These are phyloP conservation scores for Microsporum audouinii DNA, from an alignment of 2,329 filamentous ascomycete genomes.

Conservation along the genomic window DNA sequence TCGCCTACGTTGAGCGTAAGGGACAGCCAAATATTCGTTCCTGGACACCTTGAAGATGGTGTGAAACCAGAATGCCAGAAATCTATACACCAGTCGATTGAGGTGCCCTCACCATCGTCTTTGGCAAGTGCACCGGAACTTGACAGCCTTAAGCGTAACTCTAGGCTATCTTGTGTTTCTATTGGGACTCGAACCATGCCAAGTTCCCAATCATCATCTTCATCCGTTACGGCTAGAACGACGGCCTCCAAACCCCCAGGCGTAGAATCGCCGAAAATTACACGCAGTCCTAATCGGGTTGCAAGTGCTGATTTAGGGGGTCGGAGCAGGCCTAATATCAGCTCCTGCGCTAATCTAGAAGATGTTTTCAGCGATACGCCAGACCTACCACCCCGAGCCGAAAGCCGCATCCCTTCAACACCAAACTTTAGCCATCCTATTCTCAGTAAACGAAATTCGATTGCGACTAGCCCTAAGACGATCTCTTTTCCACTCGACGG, in stretches of 20 bases:
- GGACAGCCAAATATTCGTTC: not conserved
- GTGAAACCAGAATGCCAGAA: conserved; percentile 14
- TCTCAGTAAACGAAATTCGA: conserved; percentile 29
- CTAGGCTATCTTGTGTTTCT: conserved; percentile 18
- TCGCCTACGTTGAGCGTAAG: not conserved
- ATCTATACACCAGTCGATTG: conserved; percentile 15
- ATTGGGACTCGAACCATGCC: conserved; percentile 17
- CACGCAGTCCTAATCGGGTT: not conserved
- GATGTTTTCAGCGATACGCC: conserved; percentile 14
- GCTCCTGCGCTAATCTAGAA: conserved; percentile 4
- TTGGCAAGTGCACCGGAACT: conserved; percentile 15
- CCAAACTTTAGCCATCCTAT: conserved; percentile 34
- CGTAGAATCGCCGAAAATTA: conserved; percentile 5
- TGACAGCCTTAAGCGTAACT: conserved; percentile 16
- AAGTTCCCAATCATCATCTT: conserved; percentile 18
- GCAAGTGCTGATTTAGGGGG: not conserved
- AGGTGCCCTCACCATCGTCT: conserved; percentile 17
- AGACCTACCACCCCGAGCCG: conserved; percentile 18
- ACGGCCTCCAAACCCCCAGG: not conserved
- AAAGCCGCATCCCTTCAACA: conserved; percentile 20
- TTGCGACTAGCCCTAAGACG: conserved; percentile 3
- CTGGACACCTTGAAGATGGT: conserved; percentile 2
- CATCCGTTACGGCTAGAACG: conserved; percentile 20
- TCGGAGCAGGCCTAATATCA: conserved; percentile 6
- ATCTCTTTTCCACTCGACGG: not conserved